These are phyloP conservation scores for Keqinozyma sinolaborantium DNA, from an alignment of 1,139 yeast genomes.

Conservation along the genomic window DNA sequence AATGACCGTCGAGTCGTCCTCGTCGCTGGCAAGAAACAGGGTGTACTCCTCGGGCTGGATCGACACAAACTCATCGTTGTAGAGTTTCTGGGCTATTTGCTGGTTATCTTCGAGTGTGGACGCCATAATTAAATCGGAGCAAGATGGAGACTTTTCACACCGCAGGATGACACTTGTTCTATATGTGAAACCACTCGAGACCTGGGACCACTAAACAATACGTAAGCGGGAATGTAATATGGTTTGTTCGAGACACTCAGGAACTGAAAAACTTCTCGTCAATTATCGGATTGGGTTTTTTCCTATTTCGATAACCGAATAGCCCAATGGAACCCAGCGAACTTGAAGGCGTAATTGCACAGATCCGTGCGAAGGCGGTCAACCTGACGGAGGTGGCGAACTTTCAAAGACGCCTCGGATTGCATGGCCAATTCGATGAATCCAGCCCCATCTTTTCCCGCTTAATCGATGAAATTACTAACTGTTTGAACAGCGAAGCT, in stretches of 20 bases:
- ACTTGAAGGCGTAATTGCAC: too few species aligned
- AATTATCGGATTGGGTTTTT: too few species aligned
- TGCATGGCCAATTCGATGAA: too few species aligned
- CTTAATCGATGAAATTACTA: conserved; percentile 5
- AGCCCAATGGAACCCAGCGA: too few species aligned
- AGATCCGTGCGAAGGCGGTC: too few species aligned
- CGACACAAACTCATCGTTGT: conserved; percentile 38
- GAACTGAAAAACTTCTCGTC: too few species aligned
- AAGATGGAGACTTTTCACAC: background rate
- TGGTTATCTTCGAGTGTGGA: conserved; percentile 12
- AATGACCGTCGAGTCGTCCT: conserved; percentile 37
- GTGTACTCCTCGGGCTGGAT: conserved; percentile 47
- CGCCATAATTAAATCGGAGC: background rate
- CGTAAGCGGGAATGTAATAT: background rate
- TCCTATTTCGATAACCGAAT: too few species aligned
- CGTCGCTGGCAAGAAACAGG: conserved; percentile 41
- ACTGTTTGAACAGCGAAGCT: conserved; percentile 3
- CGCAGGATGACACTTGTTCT: background rate
- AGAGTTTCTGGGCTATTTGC: conserved; percentile 37
- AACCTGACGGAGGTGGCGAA: too few species aligned
- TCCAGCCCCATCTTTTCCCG: too few species aligned
- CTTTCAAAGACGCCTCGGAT: too few species aligned
- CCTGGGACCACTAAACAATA: background rate
- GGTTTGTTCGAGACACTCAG: too few species aligned
- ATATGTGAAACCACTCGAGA: background rate